Evolutionary conservation across 257 asterid species (phyloP).

Genomic region (Sherardia arvensis): DNA sequence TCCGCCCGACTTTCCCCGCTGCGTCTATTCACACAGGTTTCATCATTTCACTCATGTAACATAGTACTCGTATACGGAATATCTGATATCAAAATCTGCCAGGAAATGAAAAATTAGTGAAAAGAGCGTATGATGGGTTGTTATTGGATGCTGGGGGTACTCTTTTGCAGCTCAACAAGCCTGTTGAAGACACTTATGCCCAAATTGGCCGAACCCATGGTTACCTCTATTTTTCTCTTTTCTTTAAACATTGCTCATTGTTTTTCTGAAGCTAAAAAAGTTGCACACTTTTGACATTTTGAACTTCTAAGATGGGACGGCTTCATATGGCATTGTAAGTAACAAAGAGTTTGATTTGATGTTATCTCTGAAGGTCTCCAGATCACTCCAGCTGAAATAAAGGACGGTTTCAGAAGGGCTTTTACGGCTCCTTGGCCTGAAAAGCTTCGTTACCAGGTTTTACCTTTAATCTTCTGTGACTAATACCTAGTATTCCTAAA

Average conservation of each 20-base stretch:
- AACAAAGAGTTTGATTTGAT: neutral
- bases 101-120: conserved; percentile 32
- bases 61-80: too few relatives aligned
- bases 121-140: conserved; percentile 65
- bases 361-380: conserved; percentile 41
- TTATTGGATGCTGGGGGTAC: conserved; percentile 93
- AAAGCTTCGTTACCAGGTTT: conserved; percentile 86
- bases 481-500: neutral
- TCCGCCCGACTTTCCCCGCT: conserved; percentile 23
- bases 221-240: conserved; percentile 9
- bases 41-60: neutral
- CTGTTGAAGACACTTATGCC: conserved; percentile 69
- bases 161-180: conserved; percentile 68
- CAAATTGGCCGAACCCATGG: conserved; percentile 74
- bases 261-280: neutral
- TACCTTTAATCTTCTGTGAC: conserved; percentile 3
- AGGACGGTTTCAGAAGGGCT: conserved; percentile 79
- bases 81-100: neutral
- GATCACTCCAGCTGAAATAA: conserved; percentile 58
- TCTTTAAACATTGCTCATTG: neutral
- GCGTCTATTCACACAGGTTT: conserved; percentile 34
- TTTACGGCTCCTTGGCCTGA: conserved; percentile 90
- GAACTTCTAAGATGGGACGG: neutral
- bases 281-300: neutral
- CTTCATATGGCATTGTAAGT: neutral